A percentile compares a stretch with the other conserved stretches of the same genome.
These are phyloP conservation scores for Brachypodium distachyon DNA, from an alignment of 202 grass and related monocot species.

Conservation along the genomic window DNA sequence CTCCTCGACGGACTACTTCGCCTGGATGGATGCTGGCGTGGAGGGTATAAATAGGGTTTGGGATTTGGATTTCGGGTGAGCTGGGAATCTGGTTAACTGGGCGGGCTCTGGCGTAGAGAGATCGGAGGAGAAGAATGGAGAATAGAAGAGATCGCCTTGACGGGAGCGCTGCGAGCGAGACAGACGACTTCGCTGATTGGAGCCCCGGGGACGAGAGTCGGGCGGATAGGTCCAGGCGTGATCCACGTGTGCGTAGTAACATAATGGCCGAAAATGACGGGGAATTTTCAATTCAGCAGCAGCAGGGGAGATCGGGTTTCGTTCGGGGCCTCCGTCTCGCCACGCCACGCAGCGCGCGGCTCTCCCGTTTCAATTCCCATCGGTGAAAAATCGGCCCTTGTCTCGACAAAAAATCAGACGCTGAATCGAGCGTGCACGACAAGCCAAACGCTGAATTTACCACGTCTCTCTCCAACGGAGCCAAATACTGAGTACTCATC, in stretches of 20 bases:
- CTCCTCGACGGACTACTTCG: not conserved
- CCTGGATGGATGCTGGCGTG: not conserved
- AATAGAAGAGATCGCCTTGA: not conserved
- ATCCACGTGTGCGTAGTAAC: not conserved
- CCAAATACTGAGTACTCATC: no score
- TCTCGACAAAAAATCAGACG: no score
- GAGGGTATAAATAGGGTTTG: not conserved
- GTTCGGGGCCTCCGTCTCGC: not conserved
- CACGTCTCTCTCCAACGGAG: no score
- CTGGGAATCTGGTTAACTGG: not conserved
- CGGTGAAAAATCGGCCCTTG: not conserved
- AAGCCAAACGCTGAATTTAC: no score
- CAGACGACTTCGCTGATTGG: not conserved
- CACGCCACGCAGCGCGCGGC: not conserved
- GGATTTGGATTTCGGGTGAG: not conserved
- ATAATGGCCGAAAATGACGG: not conserved
- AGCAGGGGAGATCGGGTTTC: not conserved
- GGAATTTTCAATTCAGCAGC: not conserved
- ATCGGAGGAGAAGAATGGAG: not conserved
- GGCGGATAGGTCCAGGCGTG: not conserved
- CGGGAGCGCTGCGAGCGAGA: not conserved
- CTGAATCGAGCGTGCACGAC: no score
- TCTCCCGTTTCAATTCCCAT: not conserved
- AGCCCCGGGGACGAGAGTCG: not conserved
- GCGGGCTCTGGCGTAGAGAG: not conserved